These are phyloP conservation scores for Moricandia moricandioides DNA, from an alignment of 345 rosid species.

Conservation along the genomic window DNA sequence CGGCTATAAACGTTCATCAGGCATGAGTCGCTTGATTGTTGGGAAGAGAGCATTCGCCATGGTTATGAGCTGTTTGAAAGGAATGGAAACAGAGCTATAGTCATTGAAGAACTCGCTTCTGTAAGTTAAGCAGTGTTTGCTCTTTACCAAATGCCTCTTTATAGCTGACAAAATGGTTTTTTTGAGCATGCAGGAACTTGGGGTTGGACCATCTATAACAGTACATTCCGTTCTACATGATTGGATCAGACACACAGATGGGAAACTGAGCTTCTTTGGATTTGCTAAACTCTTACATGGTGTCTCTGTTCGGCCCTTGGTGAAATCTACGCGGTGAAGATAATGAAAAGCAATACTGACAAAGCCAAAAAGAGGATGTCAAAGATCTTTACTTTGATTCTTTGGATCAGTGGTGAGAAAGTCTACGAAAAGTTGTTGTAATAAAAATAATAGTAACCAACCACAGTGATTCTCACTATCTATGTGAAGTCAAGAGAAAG, in stretches of 20 bases:
- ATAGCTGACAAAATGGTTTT: not conserved
- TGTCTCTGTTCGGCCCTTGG: constrained; percentile 50
- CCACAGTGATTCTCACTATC: not conserved
- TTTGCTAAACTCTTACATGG: constrained; percentile 83
- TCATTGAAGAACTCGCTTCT: constrained; percentile 91
- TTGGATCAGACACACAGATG: constrained; percentile 84
- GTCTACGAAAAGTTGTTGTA: not conserved
- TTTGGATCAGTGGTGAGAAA: not conserved
- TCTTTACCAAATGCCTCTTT: not conserved
- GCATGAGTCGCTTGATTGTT: constrained; percentile 69
- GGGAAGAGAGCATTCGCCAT: constrained; percentile 75
- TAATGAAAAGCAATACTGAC: not conserved
- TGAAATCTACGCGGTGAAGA: constrained; percentile 32
- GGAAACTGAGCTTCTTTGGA: constrained; percentile 88
- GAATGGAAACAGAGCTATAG: constrained; percentile 76
- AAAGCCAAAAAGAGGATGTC: constrained; percentile 3
- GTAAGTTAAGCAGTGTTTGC: constrained; percentile 45
- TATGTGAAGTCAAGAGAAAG: not conserved
- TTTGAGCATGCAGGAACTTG: constrained; percentile 68
- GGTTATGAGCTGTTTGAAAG: constrained; percentile 83
- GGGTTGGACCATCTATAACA: constrained; percentile 80
- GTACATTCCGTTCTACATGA: constrained; percentile 83
- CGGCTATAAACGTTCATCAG: constrained; percentile 81
- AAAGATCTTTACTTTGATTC: constrained; percentile 4
- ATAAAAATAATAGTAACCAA: not conserved